Base-by-base conservation (phyloP, 23 red algal species). In the Porphyridium purpureum region DNA sequence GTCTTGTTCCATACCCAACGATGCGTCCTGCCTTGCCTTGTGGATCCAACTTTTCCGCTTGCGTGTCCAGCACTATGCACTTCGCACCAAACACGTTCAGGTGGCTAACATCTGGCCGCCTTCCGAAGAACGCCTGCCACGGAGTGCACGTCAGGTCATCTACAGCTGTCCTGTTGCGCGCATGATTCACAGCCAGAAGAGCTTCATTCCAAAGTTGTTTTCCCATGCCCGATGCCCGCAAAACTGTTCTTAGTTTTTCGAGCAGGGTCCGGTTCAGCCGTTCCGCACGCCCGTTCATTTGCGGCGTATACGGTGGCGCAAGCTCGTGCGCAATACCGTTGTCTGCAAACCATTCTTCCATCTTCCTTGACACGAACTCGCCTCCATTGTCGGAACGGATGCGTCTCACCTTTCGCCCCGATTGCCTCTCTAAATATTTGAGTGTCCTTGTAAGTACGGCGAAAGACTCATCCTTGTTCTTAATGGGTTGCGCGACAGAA, bases 201-300 rank as follows among this genome's bases (percentile, higher is more conserved):
- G 59, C 72, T 25, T 77, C 72, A 14, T 47, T 60, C 59, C 48
- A 77, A 28, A 77, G 38, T 24, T 44, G n/a, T n/a, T n/a, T n/a
- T n/a, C n/a, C n/a, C n/a, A n/a, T n/a, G n/a, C n/a, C n/a, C n/a
- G n/a, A n/a, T n/a, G n/a, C 58, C 29, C n/a, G 15, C 22, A 70
- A 24, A 50, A 70, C 36, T 5, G 9, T 4, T 33, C 8, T 22
- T 46, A 46, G 4, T 21, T 57, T 70, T 23, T 70, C 25, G 3
- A 21, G 31, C 6, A 70, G 23, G 19, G 26, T 70, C n/a, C 64
- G 28, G 29, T 70, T 70, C 11, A 33, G 5, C 27, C 49, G 55
- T 29, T 72, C 67, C 5, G 67, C 50, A 1, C 50, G 31, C 2
- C 53, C 36, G 26, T 72, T 72, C 47, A 58, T 29, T 29, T 72